Percentiles rank a stretch among this genome's conserved stretches.
phyloP scores from a whole-genome alignment of 352 stramenopile genomes.

The Phytophthora colocasiae region DNA sequence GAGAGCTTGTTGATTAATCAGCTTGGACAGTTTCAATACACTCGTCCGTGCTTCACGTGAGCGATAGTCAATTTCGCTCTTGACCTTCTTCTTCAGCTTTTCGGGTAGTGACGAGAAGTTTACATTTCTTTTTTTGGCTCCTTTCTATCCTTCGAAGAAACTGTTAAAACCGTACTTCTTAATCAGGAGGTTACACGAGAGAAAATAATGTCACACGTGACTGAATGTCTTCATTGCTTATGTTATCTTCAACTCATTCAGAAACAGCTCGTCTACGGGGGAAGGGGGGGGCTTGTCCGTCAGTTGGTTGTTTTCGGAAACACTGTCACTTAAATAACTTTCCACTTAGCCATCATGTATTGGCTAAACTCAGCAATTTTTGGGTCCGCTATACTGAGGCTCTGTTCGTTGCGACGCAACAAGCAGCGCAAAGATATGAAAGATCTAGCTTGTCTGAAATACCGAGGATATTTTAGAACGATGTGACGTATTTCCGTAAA shows the following conservation, averaged over 20 bases:
- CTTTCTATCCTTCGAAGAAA: background rate
- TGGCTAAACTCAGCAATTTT: no score
- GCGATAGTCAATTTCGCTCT: no score
- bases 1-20: background rate
- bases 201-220: constrained; percentile 1
- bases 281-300: no score
- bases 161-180: background rate
- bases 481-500: no score
- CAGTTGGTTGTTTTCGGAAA: no score
- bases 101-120: background rate
- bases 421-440: no score
- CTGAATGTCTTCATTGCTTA: background rate
- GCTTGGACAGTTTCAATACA: background rate
- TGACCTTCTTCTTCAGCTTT: background rate
- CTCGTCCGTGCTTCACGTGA: background rate
- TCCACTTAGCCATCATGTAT: no score
- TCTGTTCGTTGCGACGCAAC: no score
- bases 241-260: constrained; percentile 2
- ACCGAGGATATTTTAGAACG: no score
- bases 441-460: no score
- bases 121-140: background rate
- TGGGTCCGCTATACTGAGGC: no score
- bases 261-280: background rate
- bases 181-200: background rate
- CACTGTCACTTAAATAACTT: no score